Evolutionary conservation across 2,329 filamentous ascomycete genomes (phyloP).

Genomic region (Rutstroemia sp.): DNA sequence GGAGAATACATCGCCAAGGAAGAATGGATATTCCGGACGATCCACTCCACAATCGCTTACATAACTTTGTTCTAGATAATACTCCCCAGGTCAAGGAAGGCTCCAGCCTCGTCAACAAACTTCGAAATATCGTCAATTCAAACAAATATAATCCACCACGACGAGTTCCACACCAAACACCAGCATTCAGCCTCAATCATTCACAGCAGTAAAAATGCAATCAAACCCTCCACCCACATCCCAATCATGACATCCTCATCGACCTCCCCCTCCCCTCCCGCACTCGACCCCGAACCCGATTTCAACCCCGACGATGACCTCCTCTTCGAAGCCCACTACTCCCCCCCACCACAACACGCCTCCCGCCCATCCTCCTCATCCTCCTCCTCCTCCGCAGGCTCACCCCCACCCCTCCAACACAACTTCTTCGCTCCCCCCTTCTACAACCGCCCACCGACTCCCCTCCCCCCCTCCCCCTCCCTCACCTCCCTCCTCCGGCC

Average conservation of each 20-base stretch:
- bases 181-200: no score
- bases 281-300: neutral
- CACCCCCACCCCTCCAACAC: conserved; percentile 33
- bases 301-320: neutral
- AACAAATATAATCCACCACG: no score
- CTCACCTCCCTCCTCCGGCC: conserved; percentile 86
- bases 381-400: neutral
- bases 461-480: conserved; percentile 84
- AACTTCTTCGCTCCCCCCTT: conserved; percentile 71
- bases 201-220: no score
- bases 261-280: neutral
- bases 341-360: neutral
- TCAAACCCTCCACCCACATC: neutral
- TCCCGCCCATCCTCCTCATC: neutral
- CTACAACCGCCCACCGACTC: conserved; percentile 94
- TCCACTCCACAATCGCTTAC: no score
- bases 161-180: no score
- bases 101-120: no score
- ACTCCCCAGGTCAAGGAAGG: no score
- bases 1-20: no score
- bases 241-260: conserved; percentile 5
- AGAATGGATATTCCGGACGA: no score
- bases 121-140: no score
- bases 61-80: no score
- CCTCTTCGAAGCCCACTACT: conserved; percentile 2